Percentiles rank a stretch among this genome's conserved stretches.
phyloP scores from a whole-genome alignment of 306 rosid genomes.

The Abrus precatorius region DNA sequence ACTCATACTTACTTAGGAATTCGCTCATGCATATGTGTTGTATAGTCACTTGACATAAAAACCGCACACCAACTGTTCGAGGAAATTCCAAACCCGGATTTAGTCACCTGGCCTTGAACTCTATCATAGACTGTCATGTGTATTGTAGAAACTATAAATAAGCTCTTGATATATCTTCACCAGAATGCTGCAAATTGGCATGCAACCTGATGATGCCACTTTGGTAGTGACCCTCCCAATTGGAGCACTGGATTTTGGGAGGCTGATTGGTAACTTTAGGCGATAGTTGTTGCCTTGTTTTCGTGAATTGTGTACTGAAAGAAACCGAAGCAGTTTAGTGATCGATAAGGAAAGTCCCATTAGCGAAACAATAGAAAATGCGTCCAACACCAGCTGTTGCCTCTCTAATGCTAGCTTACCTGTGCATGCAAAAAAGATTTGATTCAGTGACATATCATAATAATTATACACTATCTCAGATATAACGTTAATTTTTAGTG shows the following conservation, averaged over 20 bases:
- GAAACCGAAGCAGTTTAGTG: slow-evolving; percentile 63
- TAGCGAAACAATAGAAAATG: slow-evolving; percentile 50
- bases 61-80: slow-evolving; percentile 70
- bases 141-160: slow-evolving; percentile 54
- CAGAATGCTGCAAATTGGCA: slow-evolving; percentile 58
- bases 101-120: slow-evolving; percentile 76
- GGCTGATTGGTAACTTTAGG: slow-evolving; percentile 57
- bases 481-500: too few relatives aligned
- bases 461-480: too few relatives aligned
- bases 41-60: slow-evolving; percentile 50
- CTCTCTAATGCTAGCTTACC: too few relatives aligned
- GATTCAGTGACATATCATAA: too few relatives aligned
- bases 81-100: slow-evolving; percentile 61
- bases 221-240: slow-evolving; percentile 69
- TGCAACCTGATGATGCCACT: slow-evolving; percentile 69
- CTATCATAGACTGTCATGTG: slow-evolving; percentile 62
- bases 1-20: slow-evolving; percentile 67
- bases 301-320: slow-evolving; percentile 59
- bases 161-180: slow-evolving; percentile 61
- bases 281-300: slow-evolving; percentile 53
- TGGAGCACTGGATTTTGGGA: slow-evolving; percentile 73
- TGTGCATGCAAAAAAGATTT: too few relatives aligned
- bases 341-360: slow-evolving; percentile 60
- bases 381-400: neutral
- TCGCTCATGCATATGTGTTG: slow-evolving; percentile 80